Percentiles rank a stretch among this genome's conserved stretches.
phyloP scores from a whole-genome alignment of 257 asterid genomes.

The Solanum ossicruentum region DNA sequence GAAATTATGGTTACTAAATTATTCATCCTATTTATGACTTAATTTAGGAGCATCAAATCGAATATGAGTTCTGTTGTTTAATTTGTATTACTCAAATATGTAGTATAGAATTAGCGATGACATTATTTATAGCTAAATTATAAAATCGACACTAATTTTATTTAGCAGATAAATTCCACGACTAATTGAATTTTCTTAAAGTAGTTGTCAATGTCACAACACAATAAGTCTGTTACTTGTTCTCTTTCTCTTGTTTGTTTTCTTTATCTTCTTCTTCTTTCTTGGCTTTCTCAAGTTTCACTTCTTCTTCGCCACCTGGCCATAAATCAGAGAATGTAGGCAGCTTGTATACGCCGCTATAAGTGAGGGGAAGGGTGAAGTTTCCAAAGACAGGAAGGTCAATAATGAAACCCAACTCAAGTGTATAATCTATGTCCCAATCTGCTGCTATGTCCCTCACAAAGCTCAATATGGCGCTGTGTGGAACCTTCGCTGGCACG shows the following conservation, averaged over 20 bases:
- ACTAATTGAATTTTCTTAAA: neutral
- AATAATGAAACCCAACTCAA: constrained; percentile 34
- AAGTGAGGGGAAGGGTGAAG: constrained; percentile 46
- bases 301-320: neutral
- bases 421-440: constrained; percentile 61
- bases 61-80: too few relatives aligned
- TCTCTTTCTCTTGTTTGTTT: neutral
- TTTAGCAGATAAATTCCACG: too few relatives aligned
- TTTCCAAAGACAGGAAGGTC: constrained; percentile 64
- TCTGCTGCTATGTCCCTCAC: constrained; percentile 56
- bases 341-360: constrained; percentile 58
- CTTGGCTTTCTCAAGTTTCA: neutral
- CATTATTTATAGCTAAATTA: too few relatives aligned
- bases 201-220: neutral
- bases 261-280: neutral
- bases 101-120: too few relatives aligned
- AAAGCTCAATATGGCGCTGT: constrained; percentile 45
- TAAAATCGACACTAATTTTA: too few relatives aligned
- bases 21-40: too few relatives aligned
- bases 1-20: neutral
- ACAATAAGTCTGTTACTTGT: neutral
- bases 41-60: neutral
- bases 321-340: constrained; percentile 46
- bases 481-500: constrained; percentile 47
- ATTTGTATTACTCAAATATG: too few relatives aligned